Base-by-base conservation (phyloP, 2,329 filamentous ascomycete genomes). In the Neoarthrinium moseri region DNA sequence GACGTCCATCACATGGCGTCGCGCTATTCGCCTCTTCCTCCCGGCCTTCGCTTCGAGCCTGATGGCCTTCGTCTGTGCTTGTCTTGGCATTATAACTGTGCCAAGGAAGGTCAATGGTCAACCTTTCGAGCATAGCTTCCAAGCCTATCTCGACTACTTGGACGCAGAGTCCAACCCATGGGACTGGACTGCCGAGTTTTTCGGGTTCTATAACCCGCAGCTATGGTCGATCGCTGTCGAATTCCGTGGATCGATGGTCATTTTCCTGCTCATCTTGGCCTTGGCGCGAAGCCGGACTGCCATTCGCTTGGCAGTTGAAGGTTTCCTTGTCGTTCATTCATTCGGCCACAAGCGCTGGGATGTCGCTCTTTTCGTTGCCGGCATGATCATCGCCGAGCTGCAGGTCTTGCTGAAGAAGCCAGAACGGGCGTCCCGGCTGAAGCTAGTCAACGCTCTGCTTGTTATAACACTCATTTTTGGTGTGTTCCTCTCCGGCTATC, bases 1-100 rank as follows among this genome's bases (percentile, higher is more conserved):
- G 11, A 62, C 65, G 1, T 70, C 68, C 7, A 68, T 68, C 17
- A 63, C 69, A n/a, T 71, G 71, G 48, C 63, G 68, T 38, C 63
- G 69, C 24, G 63, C 62, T n/a, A 54, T 69, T 4, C 64, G 69
- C 18, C 57, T 72, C 3, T 71, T 69, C 51, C 51, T 72, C 18
- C 69, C 69, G 6, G 64, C 67, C 3, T 59, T 70, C 38, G 58
- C 62, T 6, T 66, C 65, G 13, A 61, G 67, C 24, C 59, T 68
- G 17, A 51, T 70, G 35, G 60, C 59, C 2, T 67, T 63, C 37
- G 51, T 63, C 21, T 52, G 51, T 22, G 63, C 63, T 21, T 55
- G 53, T 21, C 36, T 62, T 17, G 50, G 52, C 33, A 47, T 60
- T 36, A 47, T 61, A 35, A 42, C 53, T 27, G 41, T 58, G 8